Base-by-base conservation (phyloP, 2,329 filamentous ascomycete genomes). In the Colletotrichum orchidophilum region DNA sequence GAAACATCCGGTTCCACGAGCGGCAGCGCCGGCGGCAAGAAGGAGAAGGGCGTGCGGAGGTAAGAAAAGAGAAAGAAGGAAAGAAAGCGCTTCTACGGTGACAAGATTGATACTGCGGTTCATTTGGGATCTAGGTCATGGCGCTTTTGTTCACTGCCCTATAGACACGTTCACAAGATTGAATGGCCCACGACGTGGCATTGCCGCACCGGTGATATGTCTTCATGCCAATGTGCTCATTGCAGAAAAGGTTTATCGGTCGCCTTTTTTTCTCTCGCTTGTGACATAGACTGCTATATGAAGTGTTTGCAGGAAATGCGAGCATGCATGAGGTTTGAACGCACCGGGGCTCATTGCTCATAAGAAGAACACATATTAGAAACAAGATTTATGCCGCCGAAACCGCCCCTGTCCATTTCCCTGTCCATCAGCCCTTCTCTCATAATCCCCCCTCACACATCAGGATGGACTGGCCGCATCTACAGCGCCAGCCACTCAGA, bases 21-120 rank as follows among this genome's bases (percentile, higher is more conserved):
- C 29, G 72, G 75, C 39, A 74, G 74, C 39, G 74, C 73, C 65
- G 72, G 76, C 26, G 75, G 75, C 24, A 75, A 78, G 33, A 85
- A 84, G 77, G 84, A 81, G 70, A 81, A 84, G 72, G 84, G 83
- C 18, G 83, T 81, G 65, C 80, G 79, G 76, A 83, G 81, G 75
- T 78, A 24, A 65, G 31, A 59, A 46, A 57, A 50, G 39, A 24
- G 24, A 59, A 39, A 52, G 50, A 26, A 27, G 5, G 24, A 33
- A 54, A 31, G 13, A 18, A 21, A 21, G 31, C 6, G 12, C 11
- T 5, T 15, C 26, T 50, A 24, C 31, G 13, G 49, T 29, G 21
- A n/a, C n/a, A 15, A 46, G 50, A 42, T 33, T 13, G 59, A 33
- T 33, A 21, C n/a, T 11, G 1, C 18, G 26, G 39, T 49, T 11